These are phyloP conservation scores for Citrus sinensis DNA, from an alignment of 345 rosid species.

Conservation along the genomic window DVS_A1.0 CM039169.1:33442001-33442500, in stretches of 20 bases:
- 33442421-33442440: slow-evolving; percentile 38
- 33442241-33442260: no score
- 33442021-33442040: background rate
- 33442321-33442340: no score
- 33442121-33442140: no score
- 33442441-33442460: slow-evolving; percentile 36
- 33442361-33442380: slow-evolving; percentile 40
- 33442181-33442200: no score
- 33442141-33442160: no score
- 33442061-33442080: background rate
- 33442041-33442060: background rate
- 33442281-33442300: no score
- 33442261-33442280: no score
- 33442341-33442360: background rate
- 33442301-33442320: no score
- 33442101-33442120: background rate
- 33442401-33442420: slow-evolving; percentile 46
- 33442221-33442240: no score
- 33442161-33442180: no score
- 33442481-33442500: slow-evolving; percentile 37
- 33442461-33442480: slow-evolving; percentile 46
- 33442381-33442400: slow-evolving; percentile 46
- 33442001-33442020: slow-evolving; percentile 43
- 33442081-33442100: background rate
- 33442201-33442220: no score